Evolutionary conservation across 768 basidiomycete genomes (phyloP).

Genomic region (Leccinellum luteum): DNA sequence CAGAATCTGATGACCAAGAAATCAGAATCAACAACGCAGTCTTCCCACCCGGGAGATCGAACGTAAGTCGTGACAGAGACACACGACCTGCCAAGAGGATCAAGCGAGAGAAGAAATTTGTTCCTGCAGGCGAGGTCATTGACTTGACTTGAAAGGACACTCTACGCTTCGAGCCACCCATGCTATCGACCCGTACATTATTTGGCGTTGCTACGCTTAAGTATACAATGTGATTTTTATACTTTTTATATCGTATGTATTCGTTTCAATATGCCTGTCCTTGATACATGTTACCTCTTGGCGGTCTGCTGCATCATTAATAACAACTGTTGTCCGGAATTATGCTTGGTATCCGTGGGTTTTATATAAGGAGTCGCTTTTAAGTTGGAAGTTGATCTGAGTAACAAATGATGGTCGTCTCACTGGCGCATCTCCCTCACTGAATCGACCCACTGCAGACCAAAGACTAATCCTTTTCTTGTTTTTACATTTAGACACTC

Average conservation of each 20-base stretch:
- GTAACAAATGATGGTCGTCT: no score
- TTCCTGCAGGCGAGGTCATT: slow-evolving; percentile 26
- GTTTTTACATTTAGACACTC: not conserved
- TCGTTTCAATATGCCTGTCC: not conserved
- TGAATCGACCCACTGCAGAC: not conserved
- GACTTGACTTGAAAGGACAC: slow-evolving; percentile 28
- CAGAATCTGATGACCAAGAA: slow-evolving; percentile 3
- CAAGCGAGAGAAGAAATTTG: slow-evolving; percentile 21
- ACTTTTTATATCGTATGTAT: not conserved
- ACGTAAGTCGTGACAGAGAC: not conserved
- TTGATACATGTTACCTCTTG: not conserved
- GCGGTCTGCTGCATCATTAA: not conserved
- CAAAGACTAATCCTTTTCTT: not conserved
- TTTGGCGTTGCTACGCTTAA: not conserved
- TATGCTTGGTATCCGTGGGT: not conserved
- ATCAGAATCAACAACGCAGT: slow-evolving; percentile 6
- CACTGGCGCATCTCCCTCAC: not conserved
- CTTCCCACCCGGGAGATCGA: slow-evolving; percentile 5
- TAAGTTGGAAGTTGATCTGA: not conserved
- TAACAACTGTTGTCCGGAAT: not conserved
- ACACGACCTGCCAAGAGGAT: slow-evolving; percentile 23
- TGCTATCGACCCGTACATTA: not conserved
- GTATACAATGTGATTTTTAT: not conserved
- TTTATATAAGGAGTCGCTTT: not conserved
- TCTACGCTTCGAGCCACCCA: not conserved